These are phyloP conservation scores for Sutorius eximius DNA, from an alignment of 1,284 basidiomycete species.

Conservation along the genomic window DNA sequence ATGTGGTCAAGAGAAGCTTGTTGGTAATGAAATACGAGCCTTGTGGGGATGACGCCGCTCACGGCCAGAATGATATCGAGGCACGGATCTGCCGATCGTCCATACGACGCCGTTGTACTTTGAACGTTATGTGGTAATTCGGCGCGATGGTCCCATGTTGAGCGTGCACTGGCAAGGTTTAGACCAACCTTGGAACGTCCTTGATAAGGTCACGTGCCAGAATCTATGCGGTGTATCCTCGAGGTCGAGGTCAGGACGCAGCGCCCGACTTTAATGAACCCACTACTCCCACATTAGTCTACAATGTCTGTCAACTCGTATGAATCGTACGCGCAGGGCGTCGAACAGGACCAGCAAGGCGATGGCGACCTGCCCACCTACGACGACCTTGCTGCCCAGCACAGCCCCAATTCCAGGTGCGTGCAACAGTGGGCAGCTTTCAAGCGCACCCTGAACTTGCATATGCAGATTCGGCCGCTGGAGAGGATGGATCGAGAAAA, in stretches of 20 bases:
- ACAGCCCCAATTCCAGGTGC: constrained; percentile 75
- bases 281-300: not conserved
- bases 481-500: constrained; percentile 83
- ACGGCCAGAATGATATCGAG: not conserved
- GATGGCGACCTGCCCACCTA: constrained; percentile 71
- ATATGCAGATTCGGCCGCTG: constrained; percentile 70
- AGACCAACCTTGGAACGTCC: not conserved
- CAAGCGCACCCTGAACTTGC: constrained; percentile 3
- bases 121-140: no score
- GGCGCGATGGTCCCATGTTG: no score
- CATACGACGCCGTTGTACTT: no score
- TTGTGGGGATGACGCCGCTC: not conserved
- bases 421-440: constrained; percentile 10
- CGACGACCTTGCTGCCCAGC: constrained; percentile 67
- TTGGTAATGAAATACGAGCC: not conserved
- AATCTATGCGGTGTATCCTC: not conserved
- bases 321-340: constrained; percentile 29
- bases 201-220: constrained; percentile 13
- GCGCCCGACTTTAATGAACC: not conserved
- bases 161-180: no score
- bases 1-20: not conserved
- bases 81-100: not conserved
- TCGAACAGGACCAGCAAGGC: constrained; percentile 59
- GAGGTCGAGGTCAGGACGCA: not conserved
- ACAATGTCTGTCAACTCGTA: constrained; percentile 25